A percentile compares a stretch with the other conserved stretches of the same genome.
phyloP scores from a whole-genome alignment of 768 basidiomycete species.

The Paxillus rubicundulus region DNA sequence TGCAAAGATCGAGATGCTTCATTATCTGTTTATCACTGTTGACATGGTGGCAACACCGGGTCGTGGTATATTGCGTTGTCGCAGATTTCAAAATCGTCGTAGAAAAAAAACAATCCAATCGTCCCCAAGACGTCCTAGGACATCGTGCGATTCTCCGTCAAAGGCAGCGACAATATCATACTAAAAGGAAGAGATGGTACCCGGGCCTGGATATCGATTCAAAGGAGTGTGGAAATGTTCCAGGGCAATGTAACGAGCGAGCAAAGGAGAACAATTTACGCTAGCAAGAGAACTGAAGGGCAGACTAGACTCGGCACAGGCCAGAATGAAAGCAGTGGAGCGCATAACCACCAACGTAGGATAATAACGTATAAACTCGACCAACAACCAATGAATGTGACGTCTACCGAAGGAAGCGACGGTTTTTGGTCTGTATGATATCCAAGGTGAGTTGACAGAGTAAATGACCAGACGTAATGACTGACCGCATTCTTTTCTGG shows the following conservation, averaged over 20 bases:
- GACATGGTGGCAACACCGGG: conserved; percentile 33
- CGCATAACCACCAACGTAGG: conserved; percentile 27
- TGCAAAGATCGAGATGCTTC: conserved; percentile 2
- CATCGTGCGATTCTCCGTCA: conserved; percentile 30
- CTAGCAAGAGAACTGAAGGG: conserved; percentile 39
- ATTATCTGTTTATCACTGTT: conserved; percentile 33
- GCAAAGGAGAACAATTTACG: conserved; percentile 40
- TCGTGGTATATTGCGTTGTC: conserved; percentile 33
- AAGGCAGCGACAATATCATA: conserved; percentile 44
- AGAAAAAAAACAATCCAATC: conserved; percentile 22
- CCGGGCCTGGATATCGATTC: conserved; percentile 51
- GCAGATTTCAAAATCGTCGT: conserved; percentile 15
- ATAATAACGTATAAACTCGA: conserved; percentile 28
- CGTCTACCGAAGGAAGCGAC: conserved; percentile 36
- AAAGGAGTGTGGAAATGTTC: conserved; percentile 61
- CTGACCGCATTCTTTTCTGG: conserved; percentile 89
- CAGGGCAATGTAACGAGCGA: conserved; percentile 33
- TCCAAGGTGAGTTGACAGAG: conserved; percentile 7
- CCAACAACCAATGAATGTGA: conserved; percentile 8
- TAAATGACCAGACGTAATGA: conserved; percentile 15
- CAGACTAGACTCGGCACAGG: conserved; percentile 38
- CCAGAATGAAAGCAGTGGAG: conserved; percentile 23
- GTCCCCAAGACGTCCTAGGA: conserved; percentile 21
- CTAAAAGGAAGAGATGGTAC: conserved; percentile 47
- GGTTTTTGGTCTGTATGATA: conserved; percentile 32